A percentile compares a stretch with the other conserved stretches of the same genome.
These are phyloP conservation scores for Cystobasidium slooffiae DNA, from an alignment of 1,284 basidiomycete species.

Conservation along the genomic window DNA sequence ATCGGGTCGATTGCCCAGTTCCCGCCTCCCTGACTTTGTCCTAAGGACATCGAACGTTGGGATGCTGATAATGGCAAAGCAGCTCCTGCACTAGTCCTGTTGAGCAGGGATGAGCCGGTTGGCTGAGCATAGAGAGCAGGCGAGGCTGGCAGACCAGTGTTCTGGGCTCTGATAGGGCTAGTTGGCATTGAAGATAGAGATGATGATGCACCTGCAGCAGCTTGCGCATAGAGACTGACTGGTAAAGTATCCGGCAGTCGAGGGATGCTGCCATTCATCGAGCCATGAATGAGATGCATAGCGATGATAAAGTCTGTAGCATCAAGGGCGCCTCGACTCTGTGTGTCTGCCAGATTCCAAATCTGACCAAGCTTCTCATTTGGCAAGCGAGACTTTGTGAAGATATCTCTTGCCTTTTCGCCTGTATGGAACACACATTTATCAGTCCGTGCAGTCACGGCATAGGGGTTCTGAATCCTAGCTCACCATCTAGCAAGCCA, in stretches of 20 bases:
- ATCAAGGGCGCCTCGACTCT: slow-evolving; percentile 87
- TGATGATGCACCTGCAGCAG: slow-evolving; percentile 52
- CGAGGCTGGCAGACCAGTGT: slow-evolving; percentile 48
- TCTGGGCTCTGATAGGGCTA: slow-evolving; percentile 48
- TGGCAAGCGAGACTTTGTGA: slow-evolving; percentile 87
- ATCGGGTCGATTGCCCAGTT: slow-evolving; percentile 84
- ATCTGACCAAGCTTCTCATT: slow-evolving; percentile 91
- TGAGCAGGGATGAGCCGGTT: slow-evolving; percentile 61
- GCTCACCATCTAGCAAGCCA: slow-evolving; percentile 74
- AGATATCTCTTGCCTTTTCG: slow-evolving; percentile 88
- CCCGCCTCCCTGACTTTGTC: slow-evolving; percentile 31
- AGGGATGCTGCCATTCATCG: slow-evolving; percentile 79
- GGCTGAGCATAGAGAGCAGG: slow-evolving; percentile 60
- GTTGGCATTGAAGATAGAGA: background rate
- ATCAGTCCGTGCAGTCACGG: background rate
- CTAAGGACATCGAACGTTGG: slow-evolving; percentile 11
- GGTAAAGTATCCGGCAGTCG: slow-evolving; percentile 79
- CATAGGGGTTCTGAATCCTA: background rate
- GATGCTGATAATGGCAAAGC: background rate
- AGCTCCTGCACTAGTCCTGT: slow-evolving; percentile 30
- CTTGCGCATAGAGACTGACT: slow-evolving; percentile 88
- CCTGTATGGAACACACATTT: slow-evolving; percentile 60
- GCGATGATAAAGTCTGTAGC: slow-evolving; percentile 91
- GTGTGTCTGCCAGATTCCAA: slow-evolving; percentile 95
- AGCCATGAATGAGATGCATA: slow-evolving; percentile 86